Conservation (phyloP, 2,329 filamentous ascomycete species). For the Spiromastix sp. region DNA sequence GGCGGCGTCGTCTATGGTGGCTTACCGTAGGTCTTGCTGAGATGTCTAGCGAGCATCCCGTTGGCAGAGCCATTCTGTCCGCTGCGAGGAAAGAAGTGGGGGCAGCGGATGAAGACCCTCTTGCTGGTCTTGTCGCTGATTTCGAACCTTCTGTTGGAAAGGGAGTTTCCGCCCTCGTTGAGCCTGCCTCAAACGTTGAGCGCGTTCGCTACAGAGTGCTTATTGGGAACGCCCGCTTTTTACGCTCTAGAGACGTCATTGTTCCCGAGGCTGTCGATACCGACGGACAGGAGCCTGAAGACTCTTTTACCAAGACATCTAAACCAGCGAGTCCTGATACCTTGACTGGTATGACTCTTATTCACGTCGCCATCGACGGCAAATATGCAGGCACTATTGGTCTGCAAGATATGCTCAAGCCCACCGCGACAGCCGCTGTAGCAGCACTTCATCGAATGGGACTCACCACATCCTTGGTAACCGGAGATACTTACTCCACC, state of each 20-base stretch:
- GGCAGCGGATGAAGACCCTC: slow-evolving; percentile 57
- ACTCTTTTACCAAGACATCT: slow-evolving; percentile 15
- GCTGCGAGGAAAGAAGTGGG: slow-evolving; percentile 68
- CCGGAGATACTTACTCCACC: slow-evolving; percentile 78
- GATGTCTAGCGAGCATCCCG: slow-evolving; percentile 89
- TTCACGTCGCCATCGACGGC: slow-evolving; percentile 80
- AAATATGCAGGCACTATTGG: slow-evolving; percentile 72
- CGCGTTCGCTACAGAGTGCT: slow-evolving; percentile 66
- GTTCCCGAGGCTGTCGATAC: slow-evolving; percentile 32
- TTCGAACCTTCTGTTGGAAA: slow-evolving; percentile 77
- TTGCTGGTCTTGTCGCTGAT: slow-evolving; percentile 76
- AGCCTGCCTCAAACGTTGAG: slow-evolving; percentile 60
- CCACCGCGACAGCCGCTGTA: slow-evolving; percentile 70
- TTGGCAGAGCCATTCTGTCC: slow-evolving; percentile 75
- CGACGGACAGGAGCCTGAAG: slow-evolving; percentile 19
- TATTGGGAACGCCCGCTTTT: slow-evolving; percentile 70
- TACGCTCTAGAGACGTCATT: slow-evolving; percentile 57
- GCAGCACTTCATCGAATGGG: slow-evolving; percentile 74
- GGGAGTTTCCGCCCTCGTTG: slow-evolving; percentile 72
- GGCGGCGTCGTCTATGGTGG: slow-evolving; percentile 78
- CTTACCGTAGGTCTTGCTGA: slow-evolving; percentile 90
- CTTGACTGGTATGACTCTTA: slow-evolving; percentile 68
- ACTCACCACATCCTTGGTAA: slow-evolving; percentile 82
- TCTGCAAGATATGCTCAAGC: slow-evolving; percentile 84
- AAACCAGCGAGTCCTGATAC: slow-evolving; percentile 25